Percentiles rank a stretch among this genome's conserved stretches.
phyloP scores from a whole-genome alignment of 129 eudicot genomes.

The Pulicaria dysenterica region DNA sequence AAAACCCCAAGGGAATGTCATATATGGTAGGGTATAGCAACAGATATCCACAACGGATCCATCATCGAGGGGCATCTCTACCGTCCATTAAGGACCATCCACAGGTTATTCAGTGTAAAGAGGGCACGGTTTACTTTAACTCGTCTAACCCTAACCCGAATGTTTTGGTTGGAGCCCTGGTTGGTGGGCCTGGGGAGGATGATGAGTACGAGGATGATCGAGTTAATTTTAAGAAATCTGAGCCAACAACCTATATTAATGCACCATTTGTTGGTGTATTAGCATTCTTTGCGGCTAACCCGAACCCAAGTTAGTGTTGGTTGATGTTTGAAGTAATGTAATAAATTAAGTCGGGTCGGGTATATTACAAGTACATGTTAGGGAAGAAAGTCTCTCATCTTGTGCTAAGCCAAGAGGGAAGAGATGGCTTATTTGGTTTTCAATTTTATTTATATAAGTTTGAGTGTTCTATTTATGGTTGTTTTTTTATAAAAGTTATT shows the following conservation, averaged over 20 bases:
- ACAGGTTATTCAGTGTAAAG: slow-evolving; percentile 66
- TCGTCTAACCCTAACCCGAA: slow-evolving; percentile 72
- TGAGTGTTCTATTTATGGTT: too few species aligned
- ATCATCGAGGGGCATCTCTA: slow-evolving; percentile 87
- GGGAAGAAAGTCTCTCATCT: slow-evolving; percentile 68
- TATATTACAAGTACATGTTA: slow-evolving; percentile 20
- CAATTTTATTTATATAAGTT: not conserved
- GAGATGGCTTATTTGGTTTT: slow-evolving; percentile 30
- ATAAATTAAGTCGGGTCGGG: not conserved
- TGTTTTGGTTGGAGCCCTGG: slow-evolving; percentile 73
- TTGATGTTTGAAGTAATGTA: not conserved
- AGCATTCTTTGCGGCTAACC: slow-evolving; percentile 79
- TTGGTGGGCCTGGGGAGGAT: slow-evolving; percentile 92
- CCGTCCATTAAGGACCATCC: slow-evolving; percentile 81
- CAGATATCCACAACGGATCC: slow-evolving; percentile 74
- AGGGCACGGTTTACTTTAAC: slow-evolving; percentile 70
- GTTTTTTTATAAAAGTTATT: too few species aligned
- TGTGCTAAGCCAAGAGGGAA: slow-evolving; percentile 64
- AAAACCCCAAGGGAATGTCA: slow-evolving; percentile 87
- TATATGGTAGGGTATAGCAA: slow-evolving; percentile 93
- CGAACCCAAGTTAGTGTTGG: slow-evolving; percentile 40
- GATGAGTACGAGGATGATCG: slow-evolving; percentile 78
- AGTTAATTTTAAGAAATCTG: slow-evolving; percentile 71
- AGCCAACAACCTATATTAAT: slow-evolving; percentile 90
- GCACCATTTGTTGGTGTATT: slow-evolving; percentile 95